Base-by-base conservation (phyloP, 202 grass and related monocot genomes). In the Schoenoplectus tabernaemontani region DNA sequence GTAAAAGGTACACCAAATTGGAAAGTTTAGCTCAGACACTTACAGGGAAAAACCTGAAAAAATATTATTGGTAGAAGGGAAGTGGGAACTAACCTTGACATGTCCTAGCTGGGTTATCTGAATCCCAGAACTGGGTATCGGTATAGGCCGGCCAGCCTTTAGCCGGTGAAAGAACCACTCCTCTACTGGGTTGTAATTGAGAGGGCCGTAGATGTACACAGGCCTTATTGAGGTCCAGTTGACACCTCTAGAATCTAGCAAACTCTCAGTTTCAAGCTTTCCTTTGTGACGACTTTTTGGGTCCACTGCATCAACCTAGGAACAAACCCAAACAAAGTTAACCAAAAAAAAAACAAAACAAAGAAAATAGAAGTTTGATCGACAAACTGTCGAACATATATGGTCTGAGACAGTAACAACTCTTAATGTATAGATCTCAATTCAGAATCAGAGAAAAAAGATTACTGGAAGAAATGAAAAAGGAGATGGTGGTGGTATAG, bases 131-230 rank as follows among this genome's bases (percentile, higher is more conserved):
- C 81, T 71, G 4, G 95, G 95, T 73, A 98, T 82, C 10, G 91
- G 95, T 84, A 98, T 92, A 7, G 95, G 95, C 24, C 91, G 86
- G 16, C 91, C 89, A 13, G 88, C 89, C 83, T 92, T 98, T 75
- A 98, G 85, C 8, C 95, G 86, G 85, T 98, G 95, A 85, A 98
- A 98, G 84, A 98, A 98, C 96, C 96, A 98, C 57, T 98, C 96
- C 82, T 98, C 96, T 0, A 98, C 96, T 15, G 96, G 96, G 86
- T 98, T 98, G 86, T 98, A 98, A 79, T 95, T 98, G 78, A 98
- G 82, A 8, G 96, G 96, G 36, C 96, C 95, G 28, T 98, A 98
- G 82, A 98, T 98, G 88, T 98, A 95, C 56, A 98, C 96, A 0
- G 96, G 90, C 78, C 96, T 73, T 79, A 98, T 81, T 8, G 96